Percentiles rank a stretch among this genome's conserved stretches.
Conservation (phyloP, 1,284 basidiomycete species). For the Ustilago tritici region DNA sequence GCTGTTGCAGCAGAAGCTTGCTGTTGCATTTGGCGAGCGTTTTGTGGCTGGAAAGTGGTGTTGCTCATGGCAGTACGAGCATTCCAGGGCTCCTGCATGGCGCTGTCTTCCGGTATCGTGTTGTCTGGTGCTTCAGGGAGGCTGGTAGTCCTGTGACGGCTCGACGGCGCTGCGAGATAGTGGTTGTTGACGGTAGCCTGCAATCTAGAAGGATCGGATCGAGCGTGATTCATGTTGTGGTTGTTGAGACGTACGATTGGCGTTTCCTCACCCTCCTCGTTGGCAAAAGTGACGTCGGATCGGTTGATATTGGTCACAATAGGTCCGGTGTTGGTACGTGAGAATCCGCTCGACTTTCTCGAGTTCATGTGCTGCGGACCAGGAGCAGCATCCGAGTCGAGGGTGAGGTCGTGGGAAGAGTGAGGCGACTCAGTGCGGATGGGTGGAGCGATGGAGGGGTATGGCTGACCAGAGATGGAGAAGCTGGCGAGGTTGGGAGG, state of each 20-base stretch:
- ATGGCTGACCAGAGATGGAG: slow-evolving; percentile 24
- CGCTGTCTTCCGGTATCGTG: slow-evolving; percentile 7
- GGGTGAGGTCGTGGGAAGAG: slow-evolving; percentile 38
- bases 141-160: slow-evolving; percentile 43
- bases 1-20: slow-evolving; percentile 2
- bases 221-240: slow-evolving; percentile 20
- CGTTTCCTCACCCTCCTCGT: slow-evolving; percentile 60
- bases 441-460: slow-evolving; percentile 22
- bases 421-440: slow-evolving; percentile 50
- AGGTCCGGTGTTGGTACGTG: slow-evolving; percentile 47
- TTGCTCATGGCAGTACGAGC: slow-evolving; percentile 16
- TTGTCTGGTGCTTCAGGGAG: slow-evolving; percentile 30
- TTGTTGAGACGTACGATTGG: slow-evolving; percentile 50
- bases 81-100: slow-evolving; percentile 25
- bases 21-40: slow-evolving; percentile 13
- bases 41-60: slow-evolving; percentile 8
- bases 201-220: slow-evolving; percentile 26
- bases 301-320: slow-evolving; percentile 59
- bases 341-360: slow-evolving; percentile 47
- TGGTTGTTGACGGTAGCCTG: slow-evolving; percentile 26
- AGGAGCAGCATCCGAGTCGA: slow-evolving; percentile 41
- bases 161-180: slow-evolving; percentile 26
- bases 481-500: slow-evolving; percentile 44
- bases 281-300: slow-evolving; percentile 19
- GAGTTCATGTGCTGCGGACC: slow-evolving; percentile 29